Evolutionary conservation across 2,329 filamentous ascomycete genomes (phyloP).

Genomic region (Zopfia rhizophila): DNA sequence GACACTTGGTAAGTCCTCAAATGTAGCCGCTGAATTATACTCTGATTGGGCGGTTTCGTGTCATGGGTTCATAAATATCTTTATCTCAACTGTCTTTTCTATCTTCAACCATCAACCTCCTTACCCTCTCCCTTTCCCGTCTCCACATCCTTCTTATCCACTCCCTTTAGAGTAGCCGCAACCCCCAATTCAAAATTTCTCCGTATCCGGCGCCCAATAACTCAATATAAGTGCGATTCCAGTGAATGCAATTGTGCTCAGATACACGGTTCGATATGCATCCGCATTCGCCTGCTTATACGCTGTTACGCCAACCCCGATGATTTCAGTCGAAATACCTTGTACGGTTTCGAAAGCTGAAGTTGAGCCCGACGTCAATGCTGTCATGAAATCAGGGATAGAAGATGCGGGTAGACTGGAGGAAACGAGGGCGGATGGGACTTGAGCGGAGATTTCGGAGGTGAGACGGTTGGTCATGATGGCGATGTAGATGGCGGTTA

Average conservation of each 20-base stretch:
- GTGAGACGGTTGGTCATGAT: conserved; percentile 19
- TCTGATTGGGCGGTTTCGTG: too few species aligned
- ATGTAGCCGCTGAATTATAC: too few species aligned
- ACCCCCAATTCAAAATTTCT: too few species aligned
- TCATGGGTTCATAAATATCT: too few species aligned
- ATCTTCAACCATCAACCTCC: too few species aligned
- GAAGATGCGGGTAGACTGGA: conserved; percentile 51
- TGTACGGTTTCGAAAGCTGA: conserved; percentile 39
- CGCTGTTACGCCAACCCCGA: conserved; percentile 39
- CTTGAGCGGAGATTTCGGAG: conserved; percentile 15
- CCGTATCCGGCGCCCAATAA: conserved; percentile 47
- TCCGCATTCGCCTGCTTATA: conserved; percentile 48
- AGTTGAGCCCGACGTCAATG: conserved; percentile 12
- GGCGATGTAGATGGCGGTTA: conserved; percentile 15
- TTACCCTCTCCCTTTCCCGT: too few species aligned
- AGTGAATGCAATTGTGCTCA: conserved; percentile 50
- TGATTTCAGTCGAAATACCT: conserved; percentile 44
- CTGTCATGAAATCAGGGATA: conserved; percentile 44
- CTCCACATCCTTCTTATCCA: too few species aligned
- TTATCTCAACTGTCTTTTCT: too few species aligned
- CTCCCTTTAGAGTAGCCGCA: too few species aligned
- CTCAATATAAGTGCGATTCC: conserved; percentile 43
- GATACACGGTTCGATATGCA: conserved; percentile 50
- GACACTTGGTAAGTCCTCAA: too few species aligned
- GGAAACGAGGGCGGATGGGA: conserved; percentile 10